Evolutionary conservation across 2,329 filamentous ascomycete genomes (phyloP), one percentile per base, ranked within the genome.

Genomic region (Aspergillus piperis): DNA sequence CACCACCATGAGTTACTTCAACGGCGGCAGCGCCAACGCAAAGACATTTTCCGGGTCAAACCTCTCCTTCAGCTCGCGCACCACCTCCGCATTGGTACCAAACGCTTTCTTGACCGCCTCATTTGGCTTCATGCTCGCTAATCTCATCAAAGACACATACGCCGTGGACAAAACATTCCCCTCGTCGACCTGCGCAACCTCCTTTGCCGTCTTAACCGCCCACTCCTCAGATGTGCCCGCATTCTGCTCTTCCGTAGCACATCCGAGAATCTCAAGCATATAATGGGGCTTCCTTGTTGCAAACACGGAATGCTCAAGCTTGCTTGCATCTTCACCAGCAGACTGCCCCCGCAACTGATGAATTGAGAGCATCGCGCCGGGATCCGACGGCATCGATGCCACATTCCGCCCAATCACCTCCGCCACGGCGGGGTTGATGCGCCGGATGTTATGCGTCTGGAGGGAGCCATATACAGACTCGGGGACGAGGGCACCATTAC

Each of bases 281-380:
- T 58, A 66, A 53, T 70, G 68, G 5, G 64, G 64, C 25, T 69
- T 59, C 3, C 66, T 53, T 1, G 64, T 23, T 3, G 6, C 54
- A 57, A 68, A 70, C 0, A 70, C 64, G 2, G 58, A 56, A 4
- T 59, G 25, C 4, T 5, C n/a, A 0, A n/a, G 13, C 2, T 21
- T 15, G 11, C 19, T 15, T 36, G 5, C 7, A 38, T 60, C 11
- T 39, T 48, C 47, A 36, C 10, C 10, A 1, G 62, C 61, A 1
- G 66, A 68, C 5, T 54, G 44, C 0, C 62, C 66, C 1, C 68
- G 58, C 5, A 68, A 41, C 48, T 69, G 49, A 51, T 70, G 68
- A 0, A 70, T 50, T 2, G 60, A 58, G 2, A 65, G 23, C 59
- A 70, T 64, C 3, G 58, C 42, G 8, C 44, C 57, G 2, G 50